Evolutionary conservation across 1,284 basidiomycete species (phyloP).

Genomic region (Meripilus lineatus): DNA sequence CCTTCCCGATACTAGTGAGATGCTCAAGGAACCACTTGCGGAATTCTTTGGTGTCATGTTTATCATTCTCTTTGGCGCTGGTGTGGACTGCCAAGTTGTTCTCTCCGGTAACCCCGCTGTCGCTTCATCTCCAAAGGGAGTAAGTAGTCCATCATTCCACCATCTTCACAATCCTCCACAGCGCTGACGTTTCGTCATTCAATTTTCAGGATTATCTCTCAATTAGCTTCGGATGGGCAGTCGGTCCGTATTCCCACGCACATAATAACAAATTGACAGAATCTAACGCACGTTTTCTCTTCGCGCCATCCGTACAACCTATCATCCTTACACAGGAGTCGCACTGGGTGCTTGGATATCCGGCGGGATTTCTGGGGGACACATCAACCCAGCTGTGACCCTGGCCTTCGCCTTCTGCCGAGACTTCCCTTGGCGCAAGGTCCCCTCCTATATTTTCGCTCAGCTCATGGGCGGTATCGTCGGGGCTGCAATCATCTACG

Average conservation of each 20-base stretch:
- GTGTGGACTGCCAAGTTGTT: conserved; percentile 59
- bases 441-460: conserved; percentile 65
- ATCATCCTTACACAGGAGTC: conserved; percentile 33
- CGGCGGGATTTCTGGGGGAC: conserved; percentile 67
- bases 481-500: conserved; percentile 68
- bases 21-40: conserved; percentile 56
- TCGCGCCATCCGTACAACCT: too few relatives aligned
- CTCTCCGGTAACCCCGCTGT: conserved; percentile 48
- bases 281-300: not conserved
- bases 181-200: conserved; percentile 1
- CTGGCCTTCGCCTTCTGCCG: conserved; percentile 64
- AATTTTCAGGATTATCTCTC: conserved; percentile 49
- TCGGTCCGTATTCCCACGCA: conserved; percentile 33
- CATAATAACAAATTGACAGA: not conserved
- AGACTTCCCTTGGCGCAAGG: conserved; percentile 76
- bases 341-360: conserved; percentile 67
- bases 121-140: conserved; percentile 50
- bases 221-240: conserved; percentile 62
- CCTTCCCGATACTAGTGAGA: conserved; percentile 25
- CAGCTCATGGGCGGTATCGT: conserved; percentile 69
- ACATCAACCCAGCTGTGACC: conserved; percentile 79
- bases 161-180: too few relatives aligned
- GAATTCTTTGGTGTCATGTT: conserved; percentile 69
- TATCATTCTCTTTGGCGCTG: conserved; percentile 61
- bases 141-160: conserved; percentile 36